Conservation (phyloP, 1,284 basidiomycete genomes). For the Kalmanozyma brasiliensis region DNA sequence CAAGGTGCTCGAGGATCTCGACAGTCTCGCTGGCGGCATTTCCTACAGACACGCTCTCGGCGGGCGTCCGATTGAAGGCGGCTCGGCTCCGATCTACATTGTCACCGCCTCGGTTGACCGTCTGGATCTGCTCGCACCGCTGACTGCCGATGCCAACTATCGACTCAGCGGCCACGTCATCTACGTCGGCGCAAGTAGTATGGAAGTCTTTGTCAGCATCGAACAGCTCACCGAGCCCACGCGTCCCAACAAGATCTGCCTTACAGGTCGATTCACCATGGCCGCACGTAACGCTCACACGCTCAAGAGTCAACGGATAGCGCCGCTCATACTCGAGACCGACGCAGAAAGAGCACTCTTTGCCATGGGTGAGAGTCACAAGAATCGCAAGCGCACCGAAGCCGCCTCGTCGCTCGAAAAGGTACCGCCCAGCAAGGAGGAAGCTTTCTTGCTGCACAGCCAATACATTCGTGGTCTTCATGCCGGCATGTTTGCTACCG, state of each 20-base stretch:
- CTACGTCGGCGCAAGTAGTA: slow-evolving; percentile 61
- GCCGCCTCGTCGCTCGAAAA: slow-evolving; percentile 56
- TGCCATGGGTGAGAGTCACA: slow-evolving; percentile 65
- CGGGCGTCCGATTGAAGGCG: slow-evolving; percentile 50
- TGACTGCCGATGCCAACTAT: slow-evolving; percentile 53
- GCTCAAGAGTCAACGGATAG: slow-evolving; percentile 57
- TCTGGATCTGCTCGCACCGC: slow-evolving; percentile 56
- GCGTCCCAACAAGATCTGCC: slow-evolving; percentile 54
- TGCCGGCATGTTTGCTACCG: slow-evolving; percentile 43
- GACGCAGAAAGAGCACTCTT: slow-evolving; percentile 62
- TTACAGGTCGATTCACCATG: slow-evolving; percentile 69
- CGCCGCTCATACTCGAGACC: slow-evolving; percentile 56
- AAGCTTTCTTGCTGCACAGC: slow-evolving; percentile 65
- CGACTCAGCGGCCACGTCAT: slow-evolving; percentile 55
- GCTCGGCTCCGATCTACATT: slow-evolving; percentile 65
- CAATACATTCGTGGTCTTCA: slow-evolving; percentile 56
- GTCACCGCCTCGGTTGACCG: slow-evolving; percentile 69
- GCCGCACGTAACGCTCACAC: slow-evolving; percentile 60
- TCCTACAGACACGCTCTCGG: slow-evolving; percentile 68
- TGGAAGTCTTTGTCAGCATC: slow-evolving; percentile 68
- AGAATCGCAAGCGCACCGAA: slow-evolving; percentile 60
- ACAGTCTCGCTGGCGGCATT: slow-evolving; percentile 64
- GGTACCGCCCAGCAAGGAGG: slow-evolving; percentile 67
- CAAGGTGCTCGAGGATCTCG: slow-evolving; percentile 69
- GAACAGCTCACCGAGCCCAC: slow-evolving; percentile 57